These are phyloP conservation scores for Ocimum tenuiflorum DNA, from an alignment of 257 asterid genomes.

Conservation along the genomic window DNA sequence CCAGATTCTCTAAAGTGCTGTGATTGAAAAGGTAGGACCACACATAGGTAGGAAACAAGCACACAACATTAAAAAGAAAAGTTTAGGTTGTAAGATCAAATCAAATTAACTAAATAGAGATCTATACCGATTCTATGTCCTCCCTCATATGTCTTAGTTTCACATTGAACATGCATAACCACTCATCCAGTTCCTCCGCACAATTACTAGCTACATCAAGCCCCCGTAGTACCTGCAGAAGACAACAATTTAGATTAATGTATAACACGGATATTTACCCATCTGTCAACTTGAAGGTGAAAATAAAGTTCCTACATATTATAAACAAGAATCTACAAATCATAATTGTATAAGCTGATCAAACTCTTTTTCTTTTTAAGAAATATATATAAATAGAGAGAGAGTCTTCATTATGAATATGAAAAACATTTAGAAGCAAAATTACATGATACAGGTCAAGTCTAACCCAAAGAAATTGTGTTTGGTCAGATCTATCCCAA, in stretches of 20 bases:
- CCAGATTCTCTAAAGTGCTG: not conserved
- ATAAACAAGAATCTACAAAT: not conserved
- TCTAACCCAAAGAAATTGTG: too few species aligned
- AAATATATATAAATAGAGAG: too few species aligned
- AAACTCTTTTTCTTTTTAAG: not conserved
- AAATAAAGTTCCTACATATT: not conserved
- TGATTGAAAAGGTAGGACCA: not conserved
- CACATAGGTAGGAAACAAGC: conserved; percentile 8
- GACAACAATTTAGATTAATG: conserved; percentile 10
- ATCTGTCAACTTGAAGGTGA: conserved; percentile 15
- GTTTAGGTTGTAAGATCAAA: conserved; percentile 6
- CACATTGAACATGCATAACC: conserved; percentile 88
- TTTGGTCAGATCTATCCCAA: too few species aligned
- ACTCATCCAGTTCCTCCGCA: conserved; percentile 98
- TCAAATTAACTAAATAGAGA: conserved; percentile 17
- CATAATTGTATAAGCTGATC: not conserved
- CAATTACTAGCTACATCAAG: conserved; percentile 71
- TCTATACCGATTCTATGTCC: conserved; percentile 88
- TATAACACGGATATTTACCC: not conserved
- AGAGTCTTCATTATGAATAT: not conserved
- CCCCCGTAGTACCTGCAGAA: conserved; percentile 75
- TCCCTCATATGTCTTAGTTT: conserved; percentile 99
- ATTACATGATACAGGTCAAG: too few species aligned
- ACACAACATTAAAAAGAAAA: not conserved
- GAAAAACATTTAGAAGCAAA: conserved; percentile 8